Base-by-base conservation (phyloP, 2,329 filamentous ascomycete genomes). In the Dendrostoma leiphaemia region DNA sequence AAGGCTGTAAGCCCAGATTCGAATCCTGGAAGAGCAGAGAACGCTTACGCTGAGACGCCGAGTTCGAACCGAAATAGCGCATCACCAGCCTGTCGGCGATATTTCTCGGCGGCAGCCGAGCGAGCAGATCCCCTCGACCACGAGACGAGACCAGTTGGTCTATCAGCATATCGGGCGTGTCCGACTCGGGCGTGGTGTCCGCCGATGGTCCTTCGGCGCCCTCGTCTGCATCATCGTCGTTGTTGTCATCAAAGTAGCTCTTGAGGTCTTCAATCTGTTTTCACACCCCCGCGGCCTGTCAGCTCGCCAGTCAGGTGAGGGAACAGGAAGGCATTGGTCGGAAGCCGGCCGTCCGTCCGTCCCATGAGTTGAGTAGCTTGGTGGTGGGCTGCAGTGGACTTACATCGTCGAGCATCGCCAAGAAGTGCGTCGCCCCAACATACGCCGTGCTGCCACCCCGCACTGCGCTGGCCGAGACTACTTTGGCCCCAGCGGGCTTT, bases 331-430 rank as follows among this genome's bases (percentile, higher is more conserved):
- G n/a, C n/a, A n/a, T n/a, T n/a, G n/a, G n/a, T n/a, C n/a, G n/a
- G n/a, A n/a, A n/a, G n/a, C n/a, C n/a, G n/a, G n/a, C n/a, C n/a
- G n/a, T n/a, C n/a, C n/a, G n/a, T n/a, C n/a, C n/a, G n/a, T n/a
- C n/a, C n/a, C n/a, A n/a, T n/a, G n/a, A n/a, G n/a, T n/a, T n/a
- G n/a, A n/a, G n/a, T n/a, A n/a, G n/a, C n/a, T n/a, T n/a, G n/a
- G n/a, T n/a, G n/a, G n/a, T n/a, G n/a, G n/a, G n/a, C n/a, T n/a
- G n/a, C n/a, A n/a, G n/a, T n/a, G n/a, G n/a, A n/a, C n/a, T n/a
- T n/a, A 83, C 81, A 69, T 84, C 79, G 62, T 84, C 78, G 10
- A 84, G 66, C 65, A 84, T 82, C 2, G 81, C 81, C 70, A 83
- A 78, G 59, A 80, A 83, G 56, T 84, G 81, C 41, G 81, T 84